Base-by-base conservation (phyloP, 495 filamentous ascomycete species). In the Aspergillus nidulans region DNA sequence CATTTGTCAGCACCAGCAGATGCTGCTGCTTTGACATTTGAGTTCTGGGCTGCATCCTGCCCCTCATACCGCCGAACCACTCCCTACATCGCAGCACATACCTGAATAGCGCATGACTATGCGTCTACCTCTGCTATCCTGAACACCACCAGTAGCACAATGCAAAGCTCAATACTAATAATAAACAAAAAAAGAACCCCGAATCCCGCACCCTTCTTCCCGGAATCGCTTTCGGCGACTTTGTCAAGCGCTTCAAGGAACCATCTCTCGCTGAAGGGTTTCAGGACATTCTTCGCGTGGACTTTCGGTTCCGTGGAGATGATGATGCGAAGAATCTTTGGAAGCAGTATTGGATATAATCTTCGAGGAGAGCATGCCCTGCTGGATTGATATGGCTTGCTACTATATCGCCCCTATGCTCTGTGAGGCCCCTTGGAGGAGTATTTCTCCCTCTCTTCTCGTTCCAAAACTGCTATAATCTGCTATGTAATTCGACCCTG, bases 231-330 rank as follows among this genome's bases (percentile, higher is more conserved):
- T 97, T 96, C 67, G 81, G 77, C 10, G 77, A 83, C 21, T 98
- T 88, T 60, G 71, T 69, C 13, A 78, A 83, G 9, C 75, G 87
- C 46, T 91, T 86, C 69, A 81, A 81, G 58, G 80, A 85, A 59
- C 94, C 91, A 7, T 76, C 75, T n/a, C 58, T 80, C 7, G 70
- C 77, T 2, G 94, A 98, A 63, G 94, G 94, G 0, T 97, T 96
- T 66, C 77, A 87, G 47, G 90, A 96, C 61, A 80, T 98, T 19
- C 68, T 81, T 5, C 78, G 79, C 19, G 74, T 88, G 6, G 80
- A 86, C 15, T 95, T 95, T 63, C 63, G 79, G 62, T 88, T 87
- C 63, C 63, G 76, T 44, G 86, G 86, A 0, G 70, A 64, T 28
- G 77, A 84, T 18, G 74, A 78, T 16, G 78, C 80, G 42, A 73